Evolutionary conservation across 768 basidiomycete genomes (phyloP).

Genomic region (Lanmaoa pseudosensibilis): DNA sequence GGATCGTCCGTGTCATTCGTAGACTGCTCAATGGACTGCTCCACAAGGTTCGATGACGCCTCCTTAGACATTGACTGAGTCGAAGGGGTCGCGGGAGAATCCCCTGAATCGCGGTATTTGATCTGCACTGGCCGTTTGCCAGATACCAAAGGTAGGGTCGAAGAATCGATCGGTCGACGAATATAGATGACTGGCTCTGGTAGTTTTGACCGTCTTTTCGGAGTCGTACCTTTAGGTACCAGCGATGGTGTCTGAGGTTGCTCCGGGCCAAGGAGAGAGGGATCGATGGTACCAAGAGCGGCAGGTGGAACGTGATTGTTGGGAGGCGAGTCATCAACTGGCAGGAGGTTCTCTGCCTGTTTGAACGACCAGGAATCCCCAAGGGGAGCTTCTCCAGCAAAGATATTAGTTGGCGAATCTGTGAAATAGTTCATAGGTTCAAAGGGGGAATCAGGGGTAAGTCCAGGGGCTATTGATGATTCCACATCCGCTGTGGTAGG

Average conservation of each 20-base stretch:
- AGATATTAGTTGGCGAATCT: constrained; percentile 5
- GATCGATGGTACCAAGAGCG: constrained; percentile 27
- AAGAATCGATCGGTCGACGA: constrained; percentile 29
- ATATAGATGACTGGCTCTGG: constrained; percentile 31
- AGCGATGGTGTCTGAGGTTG: background rate
- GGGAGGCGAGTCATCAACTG: background rate
- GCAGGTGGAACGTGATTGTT: background rate
- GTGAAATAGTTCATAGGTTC: background rate
- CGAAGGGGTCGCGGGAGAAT: background rate
- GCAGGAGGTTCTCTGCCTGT: background rate
- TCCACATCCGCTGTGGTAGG: constrained; percentile 8
- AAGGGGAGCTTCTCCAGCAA: background rate
- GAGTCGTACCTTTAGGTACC: background rate
- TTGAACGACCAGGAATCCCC: constrained; percentile 11
- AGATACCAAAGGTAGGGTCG: constrained; percentile 16
- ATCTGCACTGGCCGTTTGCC: constrained; percentile 31
- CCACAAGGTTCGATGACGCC: background rate
- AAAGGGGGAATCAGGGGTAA: background rate
- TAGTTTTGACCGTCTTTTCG: constrained; percentile 13
- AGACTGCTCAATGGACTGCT: background rate
- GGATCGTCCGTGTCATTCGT: background rate
- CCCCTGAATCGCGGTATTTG: constrained; percentile 28
- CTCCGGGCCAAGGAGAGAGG: constrained; percentile 28
- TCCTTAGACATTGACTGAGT: background rate
- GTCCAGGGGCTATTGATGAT: background rate